Evolutionary conservation across 2,329 filamentous ascomycete species (phyloP), one percentile per base, ranked within the genome.

Genomic region (Cladosporium velox): DNA sequence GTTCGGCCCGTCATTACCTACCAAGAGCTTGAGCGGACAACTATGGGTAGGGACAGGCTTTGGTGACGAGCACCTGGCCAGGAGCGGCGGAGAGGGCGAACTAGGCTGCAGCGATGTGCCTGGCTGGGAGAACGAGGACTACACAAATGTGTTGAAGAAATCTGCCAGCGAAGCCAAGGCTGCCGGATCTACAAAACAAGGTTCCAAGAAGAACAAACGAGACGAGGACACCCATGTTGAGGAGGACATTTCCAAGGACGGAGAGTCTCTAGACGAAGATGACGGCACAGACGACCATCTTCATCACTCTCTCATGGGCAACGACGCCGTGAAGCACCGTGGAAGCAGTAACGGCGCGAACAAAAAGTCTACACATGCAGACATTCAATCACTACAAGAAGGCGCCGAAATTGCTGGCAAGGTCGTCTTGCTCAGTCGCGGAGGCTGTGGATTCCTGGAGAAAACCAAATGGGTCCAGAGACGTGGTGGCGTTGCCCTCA

Each of bases 391-490:
- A 1, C 83, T 97, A 67, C 93, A 97, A 78, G 92, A 97, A 79
- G 89, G 89, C 63, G 93, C 94, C 26, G 94, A 98, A 77, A 98
- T 99, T 69, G 85, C 89, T 35, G 95, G 95, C 70, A 98, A 97
- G 79, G 88, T 99, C 58, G 95, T 96, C 2, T 82, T 99, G 62
- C 83, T 99, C 65, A 96, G 92, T 77, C 88, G 95, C 65, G 95
- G 95, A 66, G 95, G 94, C 8, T 99, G 95, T 78, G 95, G 95
- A 5, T 99, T 99, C 77, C 80, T 97, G 67, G 94, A 98, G 76
- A 99, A 99, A 79, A 92, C 95, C 69, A 94, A 96, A 81, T 99
- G 95, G 95, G 92, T 91, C 14, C 95, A 99, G 77, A 87, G 93
- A 68, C 87, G 95, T 74, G 95, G 95, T 28, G 95, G 91, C 24